Conservation (phyloP, 805 yeast genomes). For the Saturnispora mendoncae region DNA sequence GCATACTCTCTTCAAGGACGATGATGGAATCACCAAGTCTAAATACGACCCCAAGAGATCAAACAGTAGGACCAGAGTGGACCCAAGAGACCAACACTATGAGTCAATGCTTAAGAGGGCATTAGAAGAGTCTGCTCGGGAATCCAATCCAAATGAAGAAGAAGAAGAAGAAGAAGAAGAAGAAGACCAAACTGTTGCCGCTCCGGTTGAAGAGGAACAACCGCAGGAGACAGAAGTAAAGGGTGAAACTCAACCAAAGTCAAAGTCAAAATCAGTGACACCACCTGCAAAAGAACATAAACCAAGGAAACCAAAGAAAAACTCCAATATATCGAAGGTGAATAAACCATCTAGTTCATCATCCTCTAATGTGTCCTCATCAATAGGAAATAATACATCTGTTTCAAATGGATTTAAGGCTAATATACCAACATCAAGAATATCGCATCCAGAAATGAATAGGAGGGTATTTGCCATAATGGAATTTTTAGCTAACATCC, state of each 20-base stretch:
- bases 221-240: not conserved
- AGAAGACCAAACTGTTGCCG: slow-evolving; percentile 14
- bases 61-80: slow-evolving; percentile 10
- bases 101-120: slow-evolving; percentile 35
- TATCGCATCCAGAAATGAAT: slow-evolving; percentile 74
- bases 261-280: not conserved
- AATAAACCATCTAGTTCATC: not conserved
- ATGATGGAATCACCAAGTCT: slow-evolving; percentile 40
- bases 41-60: slow-evolving; percentile 34
- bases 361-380: slow-evolving; percentile 19
- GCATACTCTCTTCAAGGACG: slow-evolving; percentile 47
- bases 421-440: slow-evolving; percentile 67
- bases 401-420: slow-evolving; percentile 53
- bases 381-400: slow-evolving; percentile 30
- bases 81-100: slow-evolving; percentile 28
- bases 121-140: slow-evolving; percentile 48
- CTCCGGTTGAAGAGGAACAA: slow-evolving; percentile 3
- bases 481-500: slow-evolving; percentile 85
- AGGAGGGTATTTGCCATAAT: slow-evolving; percentile 82
- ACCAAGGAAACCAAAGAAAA: slow-evolving; percentile 1
- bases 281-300: not conserved
- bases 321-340: not conserved
- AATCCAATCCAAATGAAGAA: slow-evolving; percentile 20
- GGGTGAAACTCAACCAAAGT: not conserved
- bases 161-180: slow-evolving; percentile 17